Evolutionary conservation across 2,329 filamentous ascomycete genomes (phyloP).

Genomic region (Cladosporium velox): DNA sequence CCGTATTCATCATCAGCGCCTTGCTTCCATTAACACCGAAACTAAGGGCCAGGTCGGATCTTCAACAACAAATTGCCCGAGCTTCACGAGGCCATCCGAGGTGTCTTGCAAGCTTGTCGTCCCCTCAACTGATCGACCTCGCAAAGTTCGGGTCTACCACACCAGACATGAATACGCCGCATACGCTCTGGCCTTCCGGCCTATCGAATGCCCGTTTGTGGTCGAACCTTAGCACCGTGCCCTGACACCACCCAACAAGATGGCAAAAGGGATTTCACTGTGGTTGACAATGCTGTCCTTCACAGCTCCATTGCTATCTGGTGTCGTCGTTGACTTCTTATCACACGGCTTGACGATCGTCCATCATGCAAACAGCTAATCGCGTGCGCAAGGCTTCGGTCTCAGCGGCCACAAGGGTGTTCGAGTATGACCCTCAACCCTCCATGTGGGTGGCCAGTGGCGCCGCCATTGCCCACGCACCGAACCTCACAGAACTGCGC

Average conservation of each 20-base stretch:
- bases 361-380: conserved; percentile 7
- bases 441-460: conserved; percentile 48
- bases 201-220: neutral
- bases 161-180: neutral
- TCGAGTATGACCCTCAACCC: conserved; percentile 42
- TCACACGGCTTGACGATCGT: neutral
- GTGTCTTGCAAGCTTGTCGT: neutral
- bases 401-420: conserved; percentile 26
- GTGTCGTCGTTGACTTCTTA: neutral
- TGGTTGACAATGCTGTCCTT: neutral
- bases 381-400: conserved; percentile 14
- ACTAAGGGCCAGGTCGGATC: neutral
- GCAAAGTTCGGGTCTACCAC: neutral
- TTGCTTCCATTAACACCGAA: neutral
- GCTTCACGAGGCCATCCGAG: neutral
- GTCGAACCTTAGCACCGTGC: neutral
- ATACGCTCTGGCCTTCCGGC: neutral
- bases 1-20: neutral
- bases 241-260: neutral
- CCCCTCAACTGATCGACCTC: neutral
- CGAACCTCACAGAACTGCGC: conserved; percentile 43
- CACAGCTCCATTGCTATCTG: neutral
- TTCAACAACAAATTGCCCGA: neutral
- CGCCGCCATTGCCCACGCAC: conserved; percentile 39
- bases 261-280: neutral